Evolutionary conservation across 768 basidiomycete species (phyloP), one percentile per base, ranked within the genome.

Genomic region (Trichaptum fuscoviolaceum): DNA sequence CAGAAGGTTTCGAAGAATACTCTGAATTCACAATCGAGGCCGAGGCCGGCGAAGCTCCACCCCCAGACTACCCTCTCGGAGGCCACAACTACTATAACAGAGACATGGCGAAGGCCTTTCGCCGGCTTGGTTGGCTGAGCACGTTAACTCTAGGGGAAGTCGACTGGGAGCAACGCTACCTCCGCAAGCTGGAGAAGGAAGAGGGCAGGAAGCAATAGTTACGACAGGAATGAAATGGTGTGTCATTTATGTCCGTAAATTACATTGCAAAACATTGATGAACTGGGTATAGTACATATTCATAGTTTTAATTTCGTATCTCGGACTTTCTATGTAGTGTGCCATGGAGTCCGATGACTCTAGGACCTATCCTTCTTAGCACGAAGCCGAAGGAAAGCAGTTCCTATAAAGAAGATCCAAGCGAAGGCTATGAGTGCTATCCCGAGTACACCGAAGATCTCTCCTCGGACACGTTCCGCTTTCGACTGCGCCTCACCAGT

Each of bases 11-110:
- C 69, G 75, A 74, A 63, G 85, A 87, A 67, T 76, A 82, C 69
- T 75, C 82, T 7, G 67, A 80, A 15, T 87, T 87, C 74, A 63
- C 64, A 25, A 71, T 78, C 27, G 72, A 70, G 8, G 66, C 67
- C 2, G 62, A 70, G n/a, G 69, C 69, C 25, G 63, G 57, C 20
- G n/a, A n/a, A n/a, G 62, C 63, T 17, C n/a, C 64, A 23, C 36
- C 62, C n/a, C 69, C 69, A 24, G 65, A 78, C 18, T 80, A 82
- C 68, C 84, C 85, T 24, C 77, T 79, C 34, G 86, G 86, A 15
- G 87, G 87, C 1, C 86, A 89, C 72, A 87, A 87, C 68, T 89
- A 88, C 72, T 87, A 87, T 73, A 84, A 82, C 18, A 77, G 85
- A 35, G 83, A 87, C 70, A 75, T 85, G 71, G 85, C 88, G 70